Conservation (phyloP, 2,329 filamentous ascomycete genomes). For the Penicillium hesseltinei region DNA sequence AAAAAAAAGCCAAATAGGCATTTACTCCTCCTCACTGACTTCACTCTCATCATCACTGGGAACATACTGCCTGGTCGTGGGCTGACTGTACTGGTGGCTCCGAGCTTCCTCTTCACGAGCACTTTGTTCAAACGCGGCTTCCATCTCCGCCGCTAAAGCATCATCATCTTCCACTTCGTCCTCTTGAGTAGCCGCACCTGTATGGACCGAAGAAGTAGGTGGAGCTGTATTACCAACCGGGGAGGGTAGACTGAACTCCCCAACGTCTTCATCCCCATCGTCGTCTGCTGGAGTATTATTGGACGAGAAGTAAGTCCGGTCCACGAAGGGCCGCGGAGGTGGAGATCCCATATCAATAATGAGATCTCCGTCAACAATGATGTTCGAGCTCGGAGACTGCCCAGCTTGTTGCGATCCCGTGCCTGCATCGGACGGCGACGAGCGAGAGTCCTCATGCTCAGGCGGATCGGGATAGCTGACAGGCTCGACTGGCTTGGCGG, state of each 20-base stretch:
- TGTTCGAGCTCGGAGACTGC: conserved; percentile 42
- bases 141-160: conserved; percentile 58
- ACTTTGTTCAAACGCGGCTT: conserved; percentile 51
- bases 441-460: conserved; percentile 28
- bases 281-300: conserved; percentile 41
- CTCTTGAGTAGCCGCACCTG: conserved; percentile 29
- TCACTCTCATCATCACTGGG: conserved; percentile 59
- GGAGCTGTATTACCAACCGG: conserved; percentile 30
- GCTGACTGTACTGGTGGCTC: conserved; percentile 32
- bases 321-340: conserved; percentile 41
- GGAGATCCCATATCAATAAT: conserved; percentile 51
- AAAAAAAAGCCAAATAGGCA: background rate
- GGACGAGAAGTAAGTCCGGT: conserved; percentile 44
- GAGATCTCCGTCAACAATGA: conserved; percentile 48
- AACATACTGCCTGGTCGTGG: conserved; percentile 32
- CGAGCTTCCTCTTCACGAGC: conserved; percentile 44
- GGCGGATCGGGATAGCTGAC: conserved; percentile 27
- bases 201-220: conserved; percentile 11
- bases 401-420: conserved; percentile 32
- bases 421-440: conserved; percentile 35
- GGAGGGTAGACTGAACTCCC: conserved; percentile 38
- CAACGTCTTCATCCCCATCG: conserved; percentile 43
- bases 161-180: conserved; percentile 47
- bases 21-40: conserved; percentile 64
- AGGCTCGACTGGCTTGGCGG: conserved; percentile 16